phyloP scores from a whole-genome alignment of 2,329 filamentous ascomycete genomes.

The Stachybotrys echinatus region DNA sequence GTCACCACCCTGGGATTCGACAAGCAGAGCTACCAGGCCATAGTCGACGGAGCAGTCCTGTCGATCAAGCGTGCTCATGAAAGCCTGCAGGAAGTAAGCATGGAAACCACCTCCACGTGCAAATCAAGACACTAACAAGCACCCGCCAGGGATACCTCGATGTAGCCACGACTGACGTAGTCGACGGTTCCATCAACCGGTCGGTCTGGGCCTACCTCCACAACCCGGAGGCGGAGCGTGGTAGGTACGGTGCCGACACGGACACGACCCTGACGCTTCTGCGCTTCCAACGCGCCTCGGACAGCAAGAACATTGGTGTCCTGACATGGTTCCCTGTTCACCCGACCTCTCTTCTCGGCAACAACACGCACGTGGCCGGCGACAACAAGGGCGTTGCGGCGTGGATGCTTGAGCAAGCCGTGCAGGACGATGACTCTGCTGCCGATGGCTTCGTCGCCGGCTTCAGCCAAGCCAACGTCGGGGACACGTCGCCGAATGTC shows the following conservation, averaged over 20 bases:
- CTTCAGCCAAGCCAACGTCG: slow-evolving; percentile 88
- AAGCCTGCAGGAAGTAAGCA: slow-evolving; percentile 36
- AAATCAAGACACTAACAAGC: no score
- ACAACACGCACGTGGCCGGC: slow-evolving; percentile 87
- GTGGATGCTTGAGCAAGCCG: slow-evolving; percentile 72
- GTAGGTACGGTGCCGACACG: slow-evolving; percentile 52
- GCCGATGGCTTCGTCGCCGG: slow-evolving; percentile 75
- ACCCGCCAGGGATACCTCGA: slow-evolving; percentile 56
- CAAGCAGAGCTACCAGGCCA: slow-evolving; percentile 80
- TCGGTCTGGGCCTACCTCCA: slow-evolving; percentile 83
- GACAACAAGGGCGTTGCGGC: slow-evolving; percentile 96
- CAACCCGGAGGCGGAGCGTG: slow-evolving; percentile 74
- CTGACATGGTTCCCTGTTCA: slow-evolving; percentile 92
- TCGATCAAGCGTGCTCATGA: slow-evolving; percentile 77
- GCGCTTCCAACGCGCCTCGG: slow-evolving; percentile 68
- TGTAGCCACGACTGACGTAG: slow-evolving; percentile 63
- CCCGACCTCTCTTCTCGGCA: slow-evolving; percentile 83
- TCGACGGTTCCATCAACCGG: slow-evolving; percentile 80
- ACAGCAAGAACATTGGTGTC: slow-evolving; percentile 72
- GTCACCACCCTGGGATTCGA: slow-evolving; percentile 84
- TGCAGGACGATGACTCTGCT: slow-evolving; percentile 47
- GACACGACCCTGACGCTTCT: slow-evolving; percentile 67
- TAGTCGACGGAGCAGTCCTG: slow-evolving; percentile 78
- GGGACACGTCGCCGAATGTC: slow-evolving; percentile 85
- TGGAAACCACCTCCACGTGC: neutral